Conservation (phyloP, 2,329 filamentous ascomycete species). For the Juglanconis sp. region DNA sequence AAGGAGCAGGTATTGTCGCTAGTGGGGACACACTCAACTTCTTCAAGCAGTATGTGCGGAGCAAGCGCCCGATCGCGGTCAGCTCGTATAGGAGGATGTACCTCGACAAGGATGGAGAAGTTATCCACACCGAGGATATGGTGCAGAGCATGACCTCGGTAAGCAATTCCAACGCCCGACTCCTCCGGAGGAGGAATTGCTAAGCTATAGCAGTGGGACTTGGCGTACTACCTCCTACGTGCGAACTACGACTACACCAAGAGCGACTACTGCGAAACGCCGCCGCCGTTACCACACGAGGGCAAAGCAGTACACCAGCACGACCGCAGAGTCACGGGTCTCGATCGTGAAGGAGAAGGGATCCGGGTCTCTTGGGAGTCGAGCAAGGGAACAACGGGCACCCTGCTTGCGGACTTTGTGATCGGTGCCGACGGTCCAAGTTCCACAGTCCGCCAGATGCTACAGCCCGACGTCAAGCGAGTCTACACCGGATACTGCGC, state of each 20-base stretch:
- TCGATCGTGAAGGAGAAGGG: conserved; percentile 24
- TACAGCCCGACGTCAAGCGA: conserved; percentile 28
- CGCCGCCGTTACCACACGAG: conserved; percentile 22
- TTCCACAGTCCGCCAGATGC: conserved; percentile 35
- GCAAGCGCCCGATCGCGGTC: conserved; percentile 31
- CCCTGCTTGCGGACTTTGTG: conserved; percentile 33
- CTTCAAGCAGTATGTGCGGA: conserved; percentile 38
- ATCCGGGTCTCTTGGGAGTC: conserved; percentile 31
- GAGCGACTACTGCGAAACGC: conserved; percentile 30
- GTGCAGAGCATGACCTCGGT: conserved; percentile 39
- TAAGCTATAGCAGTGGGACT: conserved; percentile 36
- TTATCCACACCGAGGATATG: conserved; percentile 31
- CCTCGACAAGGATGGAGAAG: conserved; percentile 29
- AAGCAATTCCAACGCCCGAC: neutral
- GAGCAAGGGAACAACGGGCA: conserved; percentile 30
- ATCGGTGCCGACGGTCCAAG: conserved; percentile 42
- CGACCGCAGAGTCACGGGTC: conserved; percentile 30
- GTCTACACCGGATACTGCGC: conserved; percentile 39
- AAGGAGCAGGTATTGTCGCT: conserved; percentile 46
- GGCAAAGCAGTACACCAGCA: conserved; percentile 31
- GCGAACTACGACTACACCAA: conserved; percentile 40
- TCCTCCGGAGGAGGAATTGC: neutral
- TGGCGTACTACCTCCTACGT: conserved; percentile 41
- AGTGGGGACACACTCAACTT: conserved; percentile 40
- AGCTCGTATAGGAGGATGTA: conserved; percentile 31